Conservation (phyloP, 495 filamentous ascomycete species). For the Apiosordaria backusii region DNA sequence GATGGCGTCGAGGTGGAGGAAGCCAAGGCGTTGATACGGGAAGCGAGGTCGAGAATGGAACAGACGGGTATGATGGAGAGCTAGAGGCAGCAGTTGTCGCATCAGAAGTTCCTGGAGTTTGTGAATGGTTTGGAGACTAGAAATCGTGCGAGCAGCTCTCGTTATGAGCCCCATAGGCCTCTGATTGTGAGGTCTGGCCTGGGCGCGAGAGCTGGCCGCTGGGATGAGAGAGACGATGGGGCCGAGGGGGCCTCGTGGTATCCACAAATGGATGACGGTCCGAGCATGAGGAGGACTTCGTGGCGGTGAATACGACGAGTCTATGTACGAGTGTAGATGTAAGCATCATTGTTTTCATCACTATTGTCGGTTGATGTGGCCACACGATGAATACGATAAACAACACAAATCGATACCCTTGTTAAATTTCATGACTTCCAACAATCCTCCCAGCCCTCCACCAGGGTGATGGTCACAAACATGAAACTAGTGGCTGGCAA, state of each 20-base stretch:
- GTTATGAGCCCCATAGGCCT: background rate
- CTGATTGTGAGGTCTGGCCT: background rate
- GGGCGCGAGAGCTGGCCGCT: background rate
- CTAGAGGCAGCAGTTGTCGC: slow-evolving; percentile 22
- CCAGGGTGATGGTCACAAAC: background rate
- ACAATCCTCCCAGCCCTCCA: background rate
- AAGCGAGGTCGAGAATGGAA: slow-evolving; percentile 79
- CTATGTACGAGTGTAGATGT: background rate
- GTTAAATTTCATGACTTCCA: no score
- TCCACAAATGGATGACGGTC: background rate
- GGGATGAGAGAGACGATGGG: background rate
- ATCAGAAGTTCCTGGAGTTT: background rate
- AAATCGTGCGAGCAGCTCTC: background rate
- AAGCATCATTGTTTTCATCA: background rate
- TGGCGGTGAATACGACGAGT: background rate
- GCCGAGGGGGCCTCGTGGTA: background rate
- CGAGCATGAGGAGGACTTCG: background rate
- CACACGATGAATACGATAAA: background rate
- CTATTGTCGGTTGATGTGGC: background rate
- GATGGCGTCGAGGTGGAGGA: slow-evolving; percentile 98
- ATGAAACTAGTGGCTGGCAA: background rate
- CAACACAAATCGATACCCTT: background rate
- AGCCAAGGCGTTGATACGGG: slow-evolving; percentile 89
- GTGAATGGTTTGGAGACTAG: background rate
- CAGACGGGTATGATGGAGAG: slow-evolving; percentile 34